Evolutionary conservation across 2,329 filamentous ascomycete species (phyloP).

Genomic region (Cercospora zeae-maydis): DNA sequence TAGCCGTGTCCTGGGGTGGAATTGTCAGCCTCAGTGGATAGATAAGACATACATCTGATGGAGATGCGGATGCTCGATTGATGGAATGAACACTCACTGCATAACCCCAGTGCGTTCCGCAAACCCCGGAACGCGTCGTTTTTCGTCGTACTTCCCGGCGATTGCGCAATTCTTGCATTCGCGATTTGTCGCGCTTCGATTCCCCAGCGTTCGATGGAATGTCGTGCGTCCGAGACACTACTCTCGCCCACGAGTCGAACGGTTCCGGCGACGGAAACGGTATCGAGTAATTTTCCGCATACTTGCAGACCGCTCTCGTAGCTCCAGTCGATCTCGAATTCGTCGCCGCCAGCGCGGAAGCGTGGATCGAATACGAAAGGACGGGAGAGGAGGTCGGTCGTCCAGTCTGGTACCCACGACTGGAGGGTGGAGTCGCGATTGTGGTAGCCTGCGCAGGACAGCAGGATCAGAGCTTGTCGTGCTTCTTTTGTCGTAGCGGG

Average conservation of each 20-base stretch:
- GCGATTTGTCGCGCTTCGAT: slow-evolving; percentile 27
- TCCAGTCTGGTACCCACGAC: slow-evolving; percentile 33
- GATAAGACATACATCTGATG: no score
- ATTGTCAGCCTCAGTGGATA: no score
- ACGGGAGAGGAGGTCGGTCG: slow-evolving; percentile 24
- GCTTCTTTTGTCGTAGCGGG: slow-evolving; percentile 20
- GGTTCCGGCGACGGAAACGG: slow-evolving; percentile 24
- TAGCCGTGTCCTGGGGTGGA: slow-evolving; percentile 18
- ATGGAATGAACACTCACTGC: background rate
- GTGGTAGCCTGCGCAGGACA: slow-evolving; percentile 31
- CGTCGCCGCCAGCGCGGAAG: slow-evolving; percentile 28
- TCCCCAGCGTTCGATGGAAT: slow-evolving; percentile 24
- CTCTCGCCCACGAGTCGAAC: background rate
- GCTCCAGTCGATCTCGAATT: slow-evolving; percentile 30
- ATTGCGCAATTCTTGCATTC: slow-evolving; percentile 23
- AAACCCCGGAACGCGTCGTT: slow-evolving; percentile 30
- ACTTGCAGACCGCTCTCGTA: slow-evolving; percentile 28
- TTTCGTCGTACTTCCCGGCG: slow-evolving; percentile 29
- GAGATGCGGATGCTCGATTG: no score
- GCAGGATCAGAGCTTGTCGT: slow-evolving; percentile 27
- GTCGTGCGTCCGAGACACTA: background rate
- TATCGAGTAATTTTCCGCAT: slow-evolving; percentile 32
- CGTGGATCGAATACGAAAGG: slow-evolving; percentile 30
- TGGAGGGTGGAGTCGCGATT: slow-evolving; percentile 26
- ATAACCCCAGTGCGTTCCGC: slow-evolving; percentile 20